A percentile compares a stretch with the other conserved stretches of the same genome.
phyloP scores from a whole-genome alignment of 768 basidiomycete genomes.

The Phylloporus scabripes region DNA sequence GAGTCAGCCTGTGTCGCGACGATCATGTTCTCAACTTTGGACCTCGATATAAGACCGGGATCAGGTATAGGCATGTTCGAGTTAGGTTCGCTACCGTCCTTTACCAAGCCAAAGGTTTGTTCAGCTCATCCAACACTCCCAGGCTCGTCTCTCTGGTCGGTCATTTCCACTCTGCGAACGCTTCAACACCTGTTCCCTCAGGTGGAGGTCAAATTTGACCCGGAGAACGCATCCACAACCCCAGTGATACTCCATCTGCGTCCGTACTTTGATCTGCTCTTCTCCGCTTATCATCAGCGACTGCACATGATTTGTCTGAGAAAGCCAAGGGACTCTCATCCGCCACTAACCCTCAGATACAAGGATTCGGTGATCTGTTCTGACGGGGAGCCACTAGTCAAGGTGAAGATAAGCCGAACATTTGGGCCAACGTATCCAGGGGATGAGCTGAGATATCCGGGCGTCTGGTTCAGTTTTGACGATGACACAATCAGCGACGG shows the following conservation, averaged over 20 bases:
- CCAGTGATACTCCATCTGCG: constrained; percentile 74
- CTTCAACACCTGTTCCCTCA: constrained; percentile 70
- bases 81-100: constrained; percentile 42
- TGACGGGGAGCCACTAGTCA: constrained; percentile 51
- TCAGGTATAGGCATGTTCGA: constrained; percentile 74
- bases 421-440: constrained; percentile 83
- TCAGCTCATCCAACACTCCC: constrained; percentile 3
- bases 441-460: constrained; percentile 75
- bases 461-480: constrained; percentile 79
- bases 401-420: constrained; percentile 59
- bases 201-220: constrained; percentile 80
- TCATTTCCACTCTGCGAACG: constrained; percentile 62
- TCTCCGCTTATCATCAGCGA: constrained; percentile 73
- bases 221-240: constrained; percentile 60
- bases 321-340: constrained; percentile 59
- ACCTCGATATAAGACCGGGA: constrained; percentile 73
- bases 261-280: constrained; percentile 81
- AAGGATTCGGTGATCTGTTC: constrained; percentile 61
- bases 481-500: constrained; percentile 61
- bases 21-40: constrained; percentile 61
- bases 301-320: constrained; percentile 73
- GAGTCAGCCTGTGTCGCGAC: background rate
- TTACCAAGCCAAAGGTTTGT: background rate
- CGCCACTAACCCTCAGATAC: constrained; percentile 64
- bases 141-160: constrained; percentile 77